These are phyloP conservation scores for Sclerotiophoma versabilis DNA, from an alignment of 2,329 filamentous ascomycete genomes.

Conservation along the genomic window DNA sequence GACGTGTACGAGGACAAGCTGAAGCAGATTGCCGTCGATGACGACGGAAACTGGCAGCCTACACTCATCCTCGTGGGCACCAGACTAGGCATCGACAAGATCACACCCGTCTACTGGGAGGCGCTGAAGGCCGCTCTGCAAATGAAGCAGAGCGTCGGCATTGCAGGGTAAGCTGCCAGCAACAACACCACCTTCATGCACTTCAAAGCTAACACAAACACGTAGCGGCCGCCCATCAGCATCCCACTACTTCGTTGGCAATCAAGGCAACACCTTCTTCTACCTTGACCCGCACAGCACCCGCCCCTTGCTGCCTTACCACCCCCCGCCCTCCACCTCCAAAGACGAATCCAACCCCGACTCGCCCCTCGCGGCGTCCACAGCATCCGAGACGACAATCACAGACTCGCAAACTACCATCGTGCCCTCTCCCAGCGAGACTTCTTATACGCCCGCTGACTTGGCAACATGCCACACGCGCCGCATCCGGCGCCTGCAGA, in stretches of 20 bases:
- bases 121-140: constrained; percentile 85
- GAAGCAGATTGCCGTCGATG: constrained; percentile 74
- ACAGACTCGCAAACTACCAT: constrained; percentile 32
- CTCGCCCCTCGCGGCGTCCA: constrained; percentile 18
- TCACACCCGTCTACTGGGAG: constrained; percentile 94
- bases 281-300: constrained; percentile 95
- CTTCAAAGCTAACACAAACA: constrained; percentile 14
- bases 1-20: constrained; percentile 95
- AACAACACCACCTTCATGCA: not conserved
- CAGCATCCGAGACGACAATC: constrained; percentile 21
- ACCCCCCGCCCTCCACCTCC: constrained; percentile 42
- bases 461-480: constrained; percentile 86
- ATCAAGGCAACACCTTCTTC: constrained; percentile 81
- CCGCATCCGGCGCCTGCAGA: constrained; percentile 79
- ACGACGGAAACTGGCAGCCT: constrained; percentile 73
- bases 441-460: constrained; percentile 72
- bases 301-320: constrained; percentile 74
- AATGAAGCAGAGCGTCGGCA: constrained; percentile 91
- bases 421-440: constrained; percentile 19
- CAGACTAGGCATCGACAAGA: constrained; percentile 88
- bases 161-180: constrained; percentile 75
- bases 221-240: constrained; percentile 86
- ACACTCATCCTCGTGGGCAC: constrained; percentile 90
- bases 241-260: constrained; percentile 78
- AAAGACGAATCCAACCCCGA: not conserved